These are phyloP conservation scores for Pyrenophora seminiperda DNA, from an alignment of 2,329 filamentous ascomycete species.

Conservation along the genomic window DNA sequence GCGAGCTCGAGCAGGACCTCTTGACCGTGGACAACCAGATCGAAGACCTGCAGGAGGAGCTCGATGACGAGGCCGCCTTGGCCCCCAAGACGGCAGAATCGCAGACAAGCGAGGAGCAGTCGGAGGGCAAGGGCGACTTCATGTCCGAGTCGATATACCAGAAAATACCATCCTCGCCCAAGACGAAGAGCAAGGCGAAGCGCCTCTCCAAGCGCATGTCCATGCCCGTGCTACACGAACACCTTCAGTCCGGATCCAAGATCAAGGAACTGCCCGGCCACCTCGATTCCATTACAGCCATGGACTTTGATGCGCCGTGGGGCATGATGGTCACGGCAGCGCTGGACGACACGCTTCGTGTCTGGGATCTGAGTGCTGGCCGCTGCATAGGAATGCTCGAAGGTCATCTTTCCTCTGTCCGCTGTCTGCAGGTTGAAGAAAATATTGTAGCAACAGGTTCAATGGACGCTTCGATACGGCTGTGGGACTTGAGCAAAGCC, in stretches of 20 bases:
- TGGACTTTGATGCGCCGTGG: conserved; percentile 98
- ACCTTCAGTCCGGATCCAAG: conserved; percentile 85
- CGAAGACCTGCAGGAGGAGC: conserved; percentile 66
- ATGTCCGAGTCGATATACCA: conserved; percentile 99
- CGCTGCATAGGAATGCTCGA: conserved; percentile 90
- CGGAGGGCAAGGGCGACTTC: conserved; percentile 67
- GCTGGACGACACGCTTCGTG: conserved; percentile 88
- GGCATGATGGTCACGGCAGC: conserved; percentile 92
- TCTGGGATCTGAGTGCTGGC: conserved; percentile 95
- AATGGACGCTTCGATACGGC: conserved; percentile 88
- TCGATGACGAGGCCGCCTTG: conserved; percentile 57
- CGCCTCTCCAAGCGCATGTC: conserved; percentile 72
- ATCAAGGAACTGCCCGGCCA: conserved; percentile 91
- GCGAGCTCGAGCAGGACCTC: conserved; percentile 83
- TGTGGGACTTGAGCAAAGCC: conserved; percentile 93
- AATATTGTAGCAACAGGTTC: conserved; percentile 94
- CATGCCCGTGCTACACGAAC: conserved; percentile 94
- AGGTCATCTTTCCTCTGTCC: conserved; percentile 92
- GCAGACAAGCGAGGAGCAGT: conserved; percentile 55
- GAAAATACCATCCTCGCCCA: conserved; percentile 69
- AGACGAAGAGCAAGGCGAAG: conserved; percentile 58
- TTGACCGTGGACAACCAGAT: conserved; percentile 65
- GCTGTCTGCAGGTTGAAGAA: conserved; percentile 90
- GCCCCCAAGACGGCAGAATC: conserved; percentile 49
- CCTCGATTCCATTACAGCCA: conserved; percentile 80